Percentiles rank a stretch among this genome's conserved stretches.
These are phyloP conservation scores for Penicillium manginii DNA, from an alignment of 495 filamentous ascomycete genomes.

Conservation along the genomic window DNA sequence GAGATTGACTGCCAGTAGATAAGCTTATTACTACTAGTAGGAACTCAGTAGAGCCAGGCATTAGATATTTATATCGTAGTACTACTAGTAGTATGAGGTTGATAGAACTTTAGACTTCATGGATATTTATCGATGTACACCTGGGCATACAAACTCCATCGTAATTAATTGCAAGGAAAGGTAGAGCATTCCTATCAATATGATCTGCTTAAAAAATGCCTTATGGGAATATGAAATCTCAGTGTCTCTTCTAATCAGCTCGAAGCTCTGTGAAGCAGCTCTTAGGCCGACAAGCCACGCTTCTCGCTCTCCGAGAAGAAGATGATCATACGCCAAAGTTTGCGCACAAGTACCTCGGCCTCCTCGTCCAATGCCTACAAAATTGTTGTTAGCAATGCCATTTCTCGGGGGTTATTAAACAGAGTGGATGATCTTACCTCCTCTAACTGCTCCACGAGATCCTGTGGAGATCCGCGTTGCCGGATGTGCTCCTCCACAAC, in stretches of 20 bases:
- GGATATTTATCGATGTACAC: too few relatives aligned
- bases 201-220: background rate
- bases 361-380: constrained; percentile 90
- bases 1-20: too few relatives aligned
- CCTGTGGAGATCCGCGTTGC: constrained; percentile 74
- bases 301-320: constrained; percentile 98
- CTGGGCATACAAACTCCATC: background rate
- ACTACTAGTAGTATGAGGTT: too few relatives aligned
- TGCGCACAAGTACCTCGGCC: constrained; percentile 90
- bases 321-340: constrained; percentile 97
- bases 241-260: background rate
- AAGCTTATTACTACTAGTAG: too few relatives aligned
- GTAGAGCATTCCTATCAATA: background rate
- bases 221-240: background rate
- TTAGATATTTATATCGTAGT: too few relatives aligned
- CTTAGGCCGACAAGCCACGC: constrained; percentile 63
- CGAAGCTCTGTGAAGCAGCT: background rate
- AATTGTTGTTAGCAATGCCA: constrained; percentile 36
- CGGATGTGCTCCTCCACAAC: constrained; percentile 87
- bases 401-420: background rate
- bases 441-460: constrained; percentile 80
- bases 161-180: background rate
- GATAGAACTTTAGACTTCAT: too few relatives aligned
- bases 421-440: constrained; percentile 58
- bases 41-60: too few relatives aligned